Evolutionary conservation across 2,329 filamentous ascomycete species (phyloP), one percentile per base, ranked within the genome.

Genomic region (Colletotrichum tropicicola): DNA sequence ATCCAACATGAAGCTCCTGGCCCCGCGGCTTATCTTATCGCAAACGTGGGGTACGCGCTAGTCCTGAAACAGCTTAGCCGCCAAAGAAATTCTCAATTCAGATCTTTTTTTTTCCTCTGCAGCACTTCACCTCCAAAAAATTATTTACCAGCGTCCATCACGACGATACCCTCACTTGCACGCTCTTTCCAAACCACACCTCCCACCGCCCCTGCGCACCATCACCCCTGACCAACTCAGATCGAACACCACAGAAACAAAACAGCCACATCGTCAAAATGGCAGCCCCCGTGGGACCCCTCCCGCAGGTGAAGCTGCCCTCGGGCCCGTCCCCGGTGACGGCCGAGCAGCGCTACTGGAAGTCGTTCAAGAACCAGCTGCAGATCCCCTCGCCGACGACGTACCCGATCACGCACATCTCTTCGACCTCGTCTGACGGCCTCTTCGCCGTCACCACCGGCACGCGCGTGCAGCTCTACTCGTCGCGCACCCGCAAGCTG

Each of bases 291-390:
- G 92, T 97, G 73, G 88, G 89, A 78, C 91, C 92, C 66, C 83
- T 97, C 70, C 89, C 90, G 77, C 91, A 91, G 77, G 83, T 97
- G 74, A 97, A 93, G 85, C 87, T 97, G 74, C 90, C 95, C 61
- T 87, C 92, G 68, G 92, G 93, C 53, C 94, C 94, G 61, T 90
- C 91, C 41, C 91, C 93, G 57, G 81, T 95, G 49, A 97, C 95
- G 6, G 91, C 94, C 30, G 96, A 99, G 82, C 94, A 98, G 81
- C 88, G 91, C 70, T 98, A 98, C 85, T 99, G 97, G 97, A 92
- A 91, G 75, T 91, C 92, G 12, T 99, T 99, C 84, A 94, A 93
- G 80, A 96, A 94, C 71, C 92, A 94, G 70, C 89, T 97, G 62
- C 89, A 95, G 67, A 90, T 98, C 67, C 92, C 96, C 47, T 97